Conservation (phyloP, 164 flowering plant species). For the Aristolochia californica region DNA sequence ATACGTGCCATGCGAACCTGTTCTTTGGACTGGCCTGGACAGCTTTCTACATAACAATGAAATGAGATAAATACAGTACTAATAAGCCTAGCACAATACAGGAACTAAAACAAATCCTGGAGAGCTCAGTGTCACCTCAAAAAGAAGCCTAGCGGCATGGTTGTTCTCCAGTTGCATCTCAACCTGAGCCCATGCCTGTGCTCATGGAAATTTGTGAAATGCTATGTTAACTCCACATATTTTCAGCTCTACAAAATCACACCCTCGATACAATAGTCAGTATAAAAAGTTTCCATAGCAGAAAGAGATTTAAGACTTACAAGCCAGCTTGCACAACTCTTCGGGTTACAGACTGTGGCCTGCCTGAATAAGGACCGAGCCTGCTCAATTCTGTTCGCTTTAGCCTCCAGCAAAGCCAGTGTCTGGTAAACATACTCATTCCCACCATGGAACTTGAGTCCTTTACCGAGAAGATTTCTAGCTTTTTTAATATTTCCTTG, state of each 20-base stretch:
- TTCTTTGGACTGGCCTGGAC: slow-evolving; percentile 94
- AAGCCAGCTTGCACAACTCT: slow-evolving; percentile 98
- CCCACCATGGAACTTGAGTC: slow-evolving; percentile 67
- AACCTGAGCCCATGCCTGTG: slow-evolving; percentile 90
- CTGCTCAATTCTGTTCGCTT: slow-evolving; percentile 61
- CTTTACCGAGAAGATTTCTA: slow-evolving; percentile 77
- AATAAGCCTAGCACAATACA: not conserved
- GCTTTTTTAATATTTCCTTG: slow-evolving; percentile 83
- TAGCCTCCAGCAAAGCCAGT: slow-evolving; percentile 80
- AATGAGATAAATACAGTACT: not conserved
- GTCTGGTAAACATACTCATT: slow-evolving; percentile 92
- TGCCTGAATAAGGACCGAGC: slow-evolving; percentile 80
- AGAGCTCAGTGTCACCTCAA: slow-evolving; percentile 45
- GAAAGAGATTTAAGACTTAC: slow-evolving; percentile 36
- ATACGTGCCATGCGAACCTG: slow-evolving; percentile 96
- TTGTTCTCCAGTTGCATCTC: slow-evolving; percentile 71
- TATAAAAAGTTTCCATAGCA: not conserved
- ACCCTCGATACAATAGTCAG: not conserved
- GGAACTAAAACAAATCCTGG: not conserved
- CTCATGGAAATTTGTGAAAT: slow-evolving; percentile 1
- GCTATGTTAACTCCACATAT: not conserved
- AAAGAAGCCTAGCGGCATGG: slow-evolving; percentile 46
- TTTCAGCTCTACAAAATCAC: not conserved
- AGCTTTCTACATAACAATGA: slow-evolving; percentile 46
- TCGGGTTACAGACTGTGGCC: slow-evolving; percentile 82